Conservation (phyloP, 1,284 basidiomycete genomes). For the Sanghuangporus sanghuang region DNA sequence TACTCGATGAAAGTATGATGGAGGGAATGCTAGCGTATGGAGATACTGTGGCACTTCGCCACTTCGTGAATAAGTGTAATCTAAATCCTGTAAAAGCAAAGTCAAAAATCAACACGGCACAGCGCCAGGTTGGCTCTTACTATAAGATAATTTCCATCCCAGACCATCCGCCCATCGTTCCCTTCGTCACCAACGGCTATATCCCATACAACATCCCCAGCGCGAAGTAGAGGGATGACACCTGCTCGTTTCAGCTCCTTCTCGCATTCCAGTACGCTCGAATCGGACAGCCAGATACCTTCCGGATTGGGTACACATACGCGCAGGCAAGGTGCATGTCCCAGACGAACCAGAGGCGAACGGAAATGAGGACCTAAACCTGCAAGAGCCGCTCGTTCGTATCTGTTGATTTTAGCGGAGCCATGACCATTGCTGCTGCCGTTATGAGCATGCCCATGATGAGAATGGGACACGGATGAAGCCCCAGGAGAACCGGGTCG, state of each 20-base stretch:
- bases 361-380: constrained; percentile 36
- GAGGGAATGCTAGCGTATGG: constrained; percentile 69
- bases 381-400: not conserved
- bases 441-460: not conserved
- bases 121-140: constrained; percentile 38
- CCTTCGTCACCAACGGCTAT: constrained; percentile 76
- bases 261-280: constrained; percentile 73
- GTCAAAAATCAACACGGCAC: not conserved
- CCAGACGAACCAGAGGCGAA: constrained; percentile 61
- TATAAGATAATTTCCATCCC: constrained; percentile 79
- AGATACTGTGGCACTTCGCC: constrained; percentile 76
- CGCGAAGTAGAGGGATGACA: constrained; percentile 49
- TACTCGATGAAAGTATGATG: constrained; percentile 80
- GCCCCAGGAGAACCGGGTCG: constrained; percentile 9
- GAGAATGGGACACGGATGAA: constrained; percentile 6
- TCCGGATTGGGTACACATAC: constrained; percentile 80
- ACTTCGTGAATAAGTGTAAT: constrained; percentile 67
- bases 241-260: constrained; percentile 66
- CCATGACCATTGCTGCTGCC: not conserved
- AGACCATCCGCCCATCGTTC: constrained; percentile 71
- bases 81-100: constrained; percentile 54
- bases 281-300: constrained; percentile 76
- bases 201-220: constrained; percentile 81
- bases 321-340: constrained; percentile 66
- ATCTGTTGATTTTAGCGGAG: constrained; percentile 1